Percentiles rank a stretch among this genome's conserved stretches.
These are phyloP conservation scores for Neoscytalidium dimidiatum DNA, from an alignment of 2,329 filamentous ascomycete species.

Conservation along the genomic window DNA sequence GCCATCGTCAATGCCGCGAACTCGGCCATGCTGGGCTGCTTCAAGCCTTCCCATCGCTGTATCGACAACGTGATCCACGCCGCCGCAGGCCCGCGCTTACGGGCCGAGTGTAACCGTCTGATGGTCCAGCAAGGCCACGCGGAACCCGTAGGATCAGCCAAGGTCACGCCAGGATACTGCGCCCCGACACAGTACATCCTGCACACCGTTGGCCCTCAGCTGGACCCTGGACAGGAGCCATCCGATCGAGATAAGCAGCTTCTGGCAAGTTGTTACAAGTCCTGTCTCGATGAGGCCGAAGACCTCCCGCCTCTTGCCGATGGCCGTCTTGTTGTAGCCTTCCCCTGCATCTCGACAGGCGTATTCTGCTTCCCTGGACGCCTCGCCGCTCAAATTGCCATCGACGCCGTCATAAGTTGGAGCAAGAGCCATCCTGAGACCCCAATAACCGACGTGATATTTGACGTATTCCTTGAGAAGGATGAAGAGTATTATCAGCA, in stretches of 20 bases:
- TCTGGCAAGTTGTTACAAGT: conserved; percentile 33
- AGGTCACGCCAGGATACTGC: conserved; percentile 31
- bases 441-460: conserved; percentile 34
- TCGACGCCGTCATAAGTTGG: conserved; percentile 31
- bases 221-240: conserved; percentile 27
- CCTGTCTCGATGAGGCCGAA: conserved; percentile 33
- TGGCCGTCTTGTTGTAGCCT: conserved; percentile 31
- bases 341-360: conserved; percentile 40
- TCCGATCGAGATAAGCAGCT: conserved; percentile 25
- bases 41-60: conserved; percentile 35
- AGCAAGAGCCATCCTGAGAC: conserved; percentile 28
- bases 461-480: conserved; percentile 35
- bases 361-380: conserved; percentile 36
- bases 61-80: conserved; percentile 42
- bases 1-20: conserved; percentile 42
- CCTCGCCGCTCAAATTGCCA: conserved; percentile 32
- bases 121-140: conserved; percentile 28
- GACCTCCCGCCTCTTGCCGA: conserved; percentile 25
- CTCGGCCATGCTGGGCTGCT: conserved; percentile 37
- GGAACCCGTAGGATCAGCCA: conserved; percentile 30
- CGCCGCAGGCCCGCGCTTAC: conserved; percentile 33
- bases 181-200: conserved; percentile 33
- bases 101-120: conserved; percentile 31
- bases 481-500: conserved; percentile 28
- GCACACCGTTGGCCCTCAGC: conserved; percentile 39